phyloP scores from a whole-genome alignment of 257 asterid genomes.

The Solanum etuberosum region DNA sequence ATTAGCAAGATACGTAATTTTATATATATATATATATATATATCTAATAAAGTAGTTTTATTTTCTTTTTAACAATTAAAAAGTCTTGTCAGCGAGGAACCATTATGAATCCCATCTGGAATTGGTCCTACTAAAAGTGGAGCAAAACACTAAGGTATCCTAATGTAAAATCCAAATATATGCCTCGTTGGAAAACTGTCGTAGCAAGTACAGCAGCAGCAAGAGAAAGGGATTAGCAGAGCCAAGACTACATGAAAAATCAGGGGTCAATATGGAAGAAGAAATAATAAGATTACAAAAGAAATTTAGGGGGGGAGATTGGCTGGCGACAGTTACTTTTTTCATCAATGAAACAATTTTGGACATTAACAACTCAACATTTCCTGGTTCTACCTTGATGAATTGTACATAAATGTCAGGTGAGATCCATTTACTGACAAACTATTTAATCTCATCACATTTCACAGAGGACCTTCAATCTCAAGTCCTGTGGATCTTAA shows the following conservation, averaged over 20 bases:
- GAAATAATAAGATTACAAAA: background rate
- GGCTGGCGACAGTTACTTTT: constrained; percentile 3
- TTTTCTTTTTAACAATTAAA: background rate
- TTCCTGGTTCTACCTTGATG: background rate
- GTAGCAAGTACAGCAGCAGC: background rate
- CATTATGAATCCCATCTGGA: background rate
- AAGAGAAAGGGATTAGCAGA: background rate
- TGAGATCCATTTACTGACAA: constrained; percentile 18
- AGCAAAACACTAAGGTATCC: background rate
- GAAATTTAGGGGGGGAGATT: constrained; percentile 4
- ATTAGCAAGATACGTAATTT: background rate
- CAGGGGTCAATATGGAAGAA: constrained; percentile 6
- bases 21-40: too few relatives aligned
- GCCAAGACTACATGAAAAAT: background rate
- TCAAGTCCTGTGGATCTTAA: constrained; percentile 84
- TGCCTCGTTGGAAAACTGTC: background rate
- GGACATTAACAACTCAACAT: constrained; percentile 15
- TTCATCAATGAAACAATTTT: constrained; percentile 24
- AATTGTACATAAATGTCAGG: constrained; percentile 22
- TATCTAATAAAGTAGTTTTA: too few relatives aligned
- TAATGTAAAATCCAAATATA: background rate
- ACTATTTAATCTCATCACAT: constrained; percentile 16
- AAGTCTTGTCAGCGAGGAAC: background rate
- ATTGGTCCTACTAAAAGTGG: background rate
- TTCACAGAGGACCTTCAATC: background rate